These are phyloP conservation scores for Apiotrichum veenhuisii DNA, from an alignment of 1,284 basidiomycete species.

Conservation along the genomic window DNA sequence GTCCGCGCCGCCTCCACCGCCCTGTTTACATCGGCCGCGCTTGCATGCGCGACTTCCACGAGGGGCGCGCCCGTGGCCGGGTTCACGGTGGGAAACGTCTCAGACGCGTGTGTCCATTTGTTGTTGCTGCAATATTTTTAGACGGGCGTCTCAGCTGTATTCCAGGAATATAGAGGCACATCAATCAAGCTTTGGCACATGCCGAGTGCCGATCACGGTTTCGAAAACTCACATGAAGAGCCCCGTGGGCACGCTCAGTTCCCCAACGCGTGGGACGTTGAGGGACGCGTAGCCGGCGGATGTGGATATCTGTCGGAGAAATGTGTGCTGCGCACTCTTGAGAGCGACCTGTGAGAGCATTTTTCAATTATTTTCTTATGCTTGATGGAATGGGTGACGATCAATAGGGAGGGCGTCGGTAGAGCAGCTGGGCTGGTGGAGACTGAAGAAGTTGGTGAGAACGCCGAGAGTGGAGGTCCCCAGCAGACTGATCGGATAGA, in stretches of 20 bases:
- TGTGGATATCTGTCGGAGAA: neutral
- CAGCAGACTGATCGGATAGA: no score
- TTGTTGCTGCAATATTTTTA: constrained; percentile 28
- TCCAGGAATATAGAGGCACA: no score
- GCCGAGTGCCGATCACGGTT: neutral
- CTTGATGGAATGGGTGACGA: no score
- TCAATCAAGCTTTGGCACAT: no score
- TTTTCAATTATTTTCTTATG: no score
- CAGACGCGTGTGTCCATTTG: constrained; percentile 28
- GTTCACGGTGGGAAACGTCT: constrained; percentile 31
- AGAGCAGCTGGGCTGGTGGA: no score
- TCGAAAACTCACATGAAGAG: constrained; percentile 63
- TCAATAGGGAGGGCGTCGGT: no score
- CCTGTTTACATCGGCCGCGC: constrained; percentile 65
- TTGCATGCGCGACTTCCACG: constrained; percentile 34
- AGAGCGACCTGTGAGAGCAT: no score
- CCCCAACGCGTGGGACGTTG: constrained; percentile 28
- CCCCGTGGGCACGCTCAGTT: constrained; percentile 67
- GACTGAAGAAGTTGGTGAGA: no score
- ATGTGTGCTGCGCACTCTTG: neutral
- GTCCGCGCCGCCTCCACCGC: constrained; percentile 79
- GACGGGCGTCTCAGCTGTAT: no score
- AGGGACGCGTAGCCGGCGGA: constrained; percentile 16
- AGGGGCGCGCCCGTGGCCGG: constrained; percentile 57
- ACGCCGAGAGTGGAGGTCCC: no score